Percentiles rank a stretch among this genome's conserved stretches.
Evolutionary conservation across 768 basidiomycete genomes (phyloP).

Genomic region (Russula lepida): DNA sequence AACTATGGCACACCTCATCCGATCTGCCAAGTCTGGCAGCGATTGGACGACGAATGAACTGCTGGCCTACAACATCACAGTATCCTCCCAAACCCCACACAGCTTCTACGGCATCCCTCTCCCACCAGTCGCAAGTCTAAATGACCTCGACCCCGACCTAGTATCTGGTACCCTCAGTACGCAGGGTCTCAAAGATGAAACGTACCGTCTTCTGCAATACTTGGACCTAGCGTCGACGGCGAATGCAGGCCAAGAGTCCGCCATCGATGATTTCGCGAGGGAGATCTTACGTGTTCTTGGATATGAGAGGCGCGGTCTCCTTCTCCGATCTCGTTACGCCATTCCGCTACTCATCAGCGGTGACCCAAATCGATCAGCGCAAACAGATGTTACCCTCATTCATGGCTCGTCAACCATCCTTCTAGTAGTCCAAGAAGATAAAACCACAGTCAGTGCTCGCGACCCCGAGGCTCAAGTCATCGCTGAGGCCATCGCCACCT

Average conservation of each 20-base stretch:
- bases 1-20: too few relatives aligned
- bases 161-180: not conserved
- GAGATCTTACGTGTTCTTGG: not conserved
- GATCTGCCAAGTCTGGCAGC: not conserved
- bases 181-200: not conserved
- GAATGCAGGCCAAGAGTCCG: not conserved
- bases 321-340: not conserved
- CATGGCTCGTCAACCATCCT: not conserved
- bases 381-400: not conserved
- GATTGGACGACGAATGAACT: not conserved
- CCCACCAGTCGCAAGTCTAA: not conserved
- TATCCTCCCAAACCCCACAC: not conserved
- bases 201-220: not conserved
- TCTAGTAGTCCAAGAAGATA: not conserved
- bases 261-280: not conserved
- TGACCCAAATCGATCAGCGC: not conserved
- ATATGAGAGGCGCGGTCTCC: not conserved
- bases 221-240: not conserved
- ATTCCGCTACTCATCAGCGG: not conserved
- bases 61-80: not conserved
- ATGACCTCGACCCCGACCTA: not conserved
- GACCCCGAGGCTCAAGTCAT: constrained; percentile 8
- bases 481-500: not conserved
- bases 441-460: not conserved
- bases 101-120: not conserved